A percentile compares a stretch with the other conserved stretches of the same genome.
phyloP scores from a whole-genome alignment of 305 asterid species.

The Solanum hybrid region DNA sequence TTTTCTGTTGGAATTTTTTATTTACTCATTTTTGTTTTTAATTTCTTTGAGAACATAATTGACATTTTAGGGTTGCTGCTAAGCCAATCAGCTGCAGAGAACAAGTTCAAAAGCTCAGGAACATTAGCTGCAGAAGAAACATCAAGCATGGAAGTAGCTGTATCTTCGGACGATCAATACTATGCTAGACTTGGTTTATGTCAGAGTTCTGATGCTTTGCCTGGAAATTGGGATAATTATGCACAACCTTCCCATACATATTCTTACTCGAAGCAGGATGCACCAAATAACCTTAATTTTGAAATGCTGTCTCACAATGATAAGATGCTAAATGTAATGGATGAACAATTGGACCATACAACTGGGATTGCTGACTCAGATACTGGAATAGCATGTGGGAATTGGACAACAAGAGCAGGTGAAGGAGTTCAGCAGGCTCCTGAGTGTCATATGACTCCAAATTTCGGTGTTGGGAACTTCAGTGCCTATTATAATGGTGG shows the following conservation, averaged over 20 bases:
- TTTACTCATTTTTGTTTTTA: conserved; percentile 6
- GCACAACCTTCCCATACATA: conserved; percentile 6
- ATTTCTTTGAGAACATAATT: conserved; percentile 7
- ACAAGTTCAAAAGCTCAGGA: conserved; percentile 16
- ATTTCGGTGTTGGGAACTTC: conserved; percentile 9
- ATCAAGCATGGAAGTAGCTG: conserved; percentile 22
- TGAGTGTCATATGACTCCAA: background rate
- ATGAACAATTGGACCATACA: conserved; percentile 16
- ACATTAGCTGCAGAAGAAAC: conserved; percentile 22
- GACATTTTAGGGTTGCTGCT: conserved; percentile 25
- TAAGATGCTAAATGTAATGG: conserved; percentile 26
- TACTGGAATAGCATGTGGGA: conserved; percentile 17
- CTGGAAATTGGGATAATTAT: conserved; percentile 22
- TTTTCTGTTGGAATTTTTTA: background rate
- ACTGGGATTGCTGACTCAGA: conserved; percentile 13
- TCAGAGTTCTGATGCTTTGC: conserved; percentile 23
- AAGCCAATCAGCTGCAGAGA: conserved; percentile 20
- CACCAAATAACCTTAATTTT: conserved; percentile 21
- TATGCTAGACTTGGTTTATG: conserved; percentile 27
- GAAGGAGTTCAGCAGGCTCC: conserved; percentile 11
- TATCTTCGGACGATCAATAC: conserved; percentile 27
- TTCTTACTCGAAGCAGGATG: background rate
- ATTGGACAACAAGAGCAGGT: conserved; percentile 17
- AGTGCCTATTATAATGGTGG: conserved; percentile 15
- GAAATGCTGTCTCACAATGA: conserved; percentile 20